phyloP scores from a whole-genome alignment of 768 basidiomycete genomes.

The Podaxis sp. region DNA sequence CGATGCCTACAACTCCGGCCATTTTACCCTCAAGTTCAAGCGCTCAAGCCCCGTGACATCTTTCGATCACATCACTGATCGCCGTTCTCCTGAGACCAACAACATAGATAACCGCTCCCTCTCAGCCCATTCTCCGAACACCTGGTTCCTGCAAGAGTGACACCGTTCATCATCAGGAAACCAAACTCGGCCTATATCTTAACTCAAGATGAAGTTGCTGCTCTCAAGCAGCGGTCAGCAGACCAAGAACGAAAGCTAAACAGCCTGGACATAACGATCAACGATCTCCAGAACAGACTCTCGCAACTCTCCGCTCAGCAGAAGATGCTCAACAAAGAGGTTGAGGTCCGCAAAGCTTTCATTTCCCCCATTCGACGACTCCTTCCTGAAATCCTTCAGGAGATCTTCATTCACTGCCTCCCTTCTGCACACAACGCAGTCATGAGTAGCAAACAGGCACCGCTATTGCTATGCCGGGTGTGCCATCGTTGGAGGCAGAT shows the following conservation, averaged over 20 bases:
- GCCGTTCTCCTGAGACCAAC: too few species aligned
- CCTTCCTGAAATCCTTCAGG: conserved; percentile 20
- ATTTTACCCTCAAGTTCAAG: too few species aligned
- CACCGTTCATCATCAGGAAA: too few species aligned
- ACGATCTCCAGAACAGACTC: background rate
- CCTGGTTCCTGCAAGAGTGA: too few species aligned
- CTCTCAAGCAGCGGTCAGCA: background rate
- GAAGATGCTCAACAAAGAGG: background rate
- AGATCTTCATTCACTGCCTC: conserved; percentile 21
- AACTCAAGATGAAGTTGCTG: background rate
- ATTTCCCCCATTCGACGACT: conserved; percentile 17
- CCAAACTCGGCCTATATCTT: too few species aligned
- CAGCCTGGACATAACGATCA: background rate
- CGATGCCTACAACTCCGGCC: too few species aligned
- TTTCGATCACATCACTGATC: too few species aligned
- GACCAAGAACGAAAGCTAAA: background rate
- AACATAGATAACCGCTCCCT: too few species aligned
- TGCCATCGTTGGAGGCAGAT: conserved; percentile 19
- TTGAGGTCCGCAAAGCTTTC: background rate
- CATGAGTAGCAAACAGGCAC: conserved; percentile 14
- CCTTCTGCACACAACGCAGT: conserved; percentile 15
- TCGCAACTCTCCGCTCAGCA: background rate
- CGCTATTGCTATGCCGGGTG: conserved; percentile 17
- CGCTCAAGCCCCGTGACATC: too few species aligned
- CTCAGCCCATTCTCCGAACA: too few species aligned